Evolutionary conservation across 352 stramenopile genomes (phyloP).

Genomic region (Pilasporangium apinafurcum): DNA sequence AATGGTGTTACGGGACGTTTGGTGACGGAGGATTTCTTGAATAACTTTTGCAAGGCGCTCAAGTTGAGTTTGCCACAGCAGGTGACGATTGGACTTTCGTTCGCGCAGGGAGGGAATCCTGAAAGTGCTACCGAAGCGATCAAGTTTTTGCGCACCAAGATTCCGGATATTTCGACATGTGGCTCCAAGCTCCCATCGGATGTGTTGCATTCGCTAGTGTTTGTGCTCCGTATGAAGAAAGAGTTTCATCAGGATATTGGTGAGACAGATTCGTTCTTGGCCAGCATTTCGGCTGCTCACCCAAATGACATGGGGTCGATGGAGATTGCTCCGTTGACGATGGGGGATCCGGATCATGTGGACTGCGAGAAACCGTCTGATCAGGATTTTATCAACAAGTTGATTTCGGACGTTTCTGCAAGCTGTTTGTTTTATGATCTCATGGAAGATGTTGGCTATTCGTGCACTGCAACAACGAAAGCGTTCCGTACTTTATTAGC

Average conservation of each 20-base stretch:
- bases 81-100: conserved; percentile 76
- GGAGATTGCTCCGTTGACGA: conserved; percentile 80
- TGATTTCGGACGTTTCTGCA: conserved; percentile 71
- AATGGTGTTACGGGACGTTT: conserved; percentile 14
- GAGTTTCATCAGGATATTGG: conserved; percentile 64
- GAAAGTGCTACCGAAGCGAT: conserved; percentile 55
- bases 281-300: conserved; percentile 80
- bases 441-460: conserved; percentile 89
- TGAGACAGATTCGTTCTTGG: conserved; percentile 82
- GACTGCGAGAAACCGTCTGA: conserved; percentile 67
- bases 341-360: conserved; percentile 82
- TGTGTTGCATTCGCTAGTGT: conserved; percentile 78
- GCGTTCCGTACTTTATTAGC: conserved; percentile 78
- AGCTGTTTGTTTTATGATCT: conserved; percentile 87
- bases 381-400: conserved; percentile 55
- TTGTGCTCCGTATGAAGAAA: conserved; percentile 75
- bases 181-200: conserved; percentile 78
- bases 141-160: conserved; percentile 75
- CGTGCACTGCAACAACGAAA: conserved; percentile 67
- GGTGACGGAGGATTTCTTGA: conserved; percentile 77
- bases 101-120: conserved; percentile 65
- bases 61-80: conserved; percentile 85
- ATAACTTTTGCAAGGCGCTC: conserved; percentile 69
- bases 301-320: conserved; percentile 82
- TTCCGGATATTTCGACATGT: conserved; percentile 79